These are phyloP conservation scores for Paratinospora sagittata DNA, from an alignment of 164 flowering plant genomes.

Conservation along the genomic window DNA sequence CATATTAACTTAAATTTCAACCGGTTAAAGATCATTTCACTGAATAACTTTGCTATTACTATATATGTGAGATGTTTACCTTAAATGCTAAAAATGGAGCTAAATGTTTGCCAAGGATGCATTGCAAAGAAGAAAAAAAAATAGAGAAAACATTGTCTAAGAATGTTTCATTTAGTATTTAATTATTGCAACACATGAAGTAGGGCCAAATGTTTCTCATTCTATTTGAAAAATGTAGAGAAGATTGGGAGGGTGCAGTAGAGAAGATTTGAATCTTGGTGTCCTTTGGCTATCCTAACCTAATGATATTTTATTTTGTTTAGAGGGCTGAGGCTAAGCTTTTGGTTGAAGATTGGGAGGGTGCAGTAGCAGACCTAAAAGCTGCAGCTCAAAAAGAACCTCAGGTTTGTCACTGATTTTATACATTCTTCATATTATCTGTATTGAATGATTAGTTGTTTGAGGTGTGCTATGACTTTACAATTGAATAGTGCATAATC, in stretches of 20 bases:
- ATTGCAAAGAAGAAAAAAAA: background rate
- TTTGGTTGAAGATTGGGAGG: slow-evolving; percentile 91
- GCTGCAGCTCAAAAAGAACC: slow-evolving; percentile 86
- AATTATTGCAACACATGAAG: background rate
- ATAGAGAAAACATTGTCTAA: background rate
- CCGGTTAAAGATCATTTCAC: background rate
- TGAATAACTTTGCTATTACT: background rate
- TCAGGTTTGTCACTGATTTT: slow-evolving; percentile 53
- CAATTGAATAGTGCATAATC: background rate
- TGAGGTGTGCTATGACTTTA: too few relatives aligned
- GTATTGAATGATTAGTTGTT: background rate
- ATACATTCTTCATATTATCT: background rate
- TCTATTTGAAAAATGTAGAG: background rate
- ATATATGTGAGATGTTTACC: background rate
- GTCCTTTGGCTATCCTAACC: background rate
- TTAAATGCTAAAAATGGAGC: background rate
- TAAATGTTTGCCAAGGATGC: background rate
- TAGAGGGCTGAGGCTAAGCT: slow-evolving; percentile 99
- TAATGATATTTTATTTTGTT: slow-evolving; percentile 2
- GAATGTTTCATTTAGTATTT: background rate
- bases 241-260: too few relatives aligned
- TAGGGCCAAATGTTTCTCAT: background rate
- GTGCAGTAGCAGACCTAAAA: slow-evolving; percentile 87
- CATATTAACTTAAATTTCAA: background rate
- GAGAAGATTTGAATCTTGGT: too few relatives aligned